A percentile compares a stretch with the other conserved stretches of the same genome.
Conservation (phyloP, 768 basidiomycete genomes). For the Termitomyces sp. region DNA sequence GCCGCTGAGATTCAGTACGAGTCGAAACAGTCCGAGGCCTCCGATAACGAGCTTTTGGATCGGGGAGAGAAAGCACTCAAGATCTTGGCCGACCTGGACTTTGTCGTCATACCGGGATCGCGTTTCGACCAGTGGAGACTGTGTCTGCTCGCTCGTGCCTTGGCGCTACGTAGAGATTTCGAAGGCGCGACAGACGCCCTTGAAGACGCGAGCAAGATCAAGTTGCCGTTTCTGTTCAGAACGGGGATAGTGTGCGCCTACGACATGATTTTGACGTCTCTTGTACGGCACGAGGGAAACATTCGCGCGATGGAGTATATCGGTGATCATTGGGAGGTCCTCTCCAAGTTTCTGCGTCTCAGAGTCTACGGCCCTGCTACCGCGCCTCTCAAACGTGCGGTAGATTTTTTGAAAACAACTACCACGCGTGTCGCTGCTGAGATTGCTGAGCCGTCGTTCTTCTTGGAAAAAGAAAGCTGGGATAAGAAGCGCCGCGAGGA, state of each 20-base stretch:
- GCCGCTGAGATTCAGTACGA: constrained; percentile 19
- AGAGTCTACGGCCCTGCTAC: not conserved
- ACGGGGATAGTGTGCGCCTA: constrained; percentile 25
- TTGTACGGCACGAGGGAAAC: constrained; percentile 26
- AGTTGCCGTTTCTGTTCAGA: constrained; percentile 17
- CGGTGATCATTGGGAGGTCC: constrained; percentile 30
- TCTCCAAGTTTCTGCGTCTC: constrained; percentile 19
- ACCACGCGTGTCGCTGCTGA: constrained; percentile 14
- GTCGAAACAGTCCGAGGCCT: not conserved
- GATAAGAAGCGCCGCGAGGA: constrained; percentile 20
- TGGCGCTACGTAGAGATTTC: constrained; percentile 7
- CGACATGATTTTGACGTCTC: constrained; percentile 31
- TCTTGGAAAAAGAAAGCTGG: constrained; percentile 18
- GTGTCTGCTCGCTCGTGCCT: constrained; percentile 9
- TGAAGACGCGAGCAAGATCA: constrained; percentile 18
- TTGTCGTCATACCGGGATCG: not conserved
- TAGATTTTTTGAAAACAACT: constrained; percentile 10
- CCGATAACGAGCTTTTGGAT: not conserved
- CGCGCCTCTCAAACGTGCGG: not conserved
- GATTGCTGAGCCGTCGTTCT: constrained; percentile 29
- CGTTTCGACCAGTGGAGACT: constrained; percentile 10
- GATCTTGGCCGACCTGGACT: not conserved
- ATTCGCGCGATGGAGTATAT: constrained; percentile 32
- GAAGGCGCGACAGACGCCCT: constrained; percentile 15
- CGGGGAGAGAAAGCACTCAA: not conserved